Percentiles rank a stretch among this genome's conserved stretches.
phyloP scores from a whole-genome alignment of 805 yeast species.

The Suhomyces sp. region DNA sequence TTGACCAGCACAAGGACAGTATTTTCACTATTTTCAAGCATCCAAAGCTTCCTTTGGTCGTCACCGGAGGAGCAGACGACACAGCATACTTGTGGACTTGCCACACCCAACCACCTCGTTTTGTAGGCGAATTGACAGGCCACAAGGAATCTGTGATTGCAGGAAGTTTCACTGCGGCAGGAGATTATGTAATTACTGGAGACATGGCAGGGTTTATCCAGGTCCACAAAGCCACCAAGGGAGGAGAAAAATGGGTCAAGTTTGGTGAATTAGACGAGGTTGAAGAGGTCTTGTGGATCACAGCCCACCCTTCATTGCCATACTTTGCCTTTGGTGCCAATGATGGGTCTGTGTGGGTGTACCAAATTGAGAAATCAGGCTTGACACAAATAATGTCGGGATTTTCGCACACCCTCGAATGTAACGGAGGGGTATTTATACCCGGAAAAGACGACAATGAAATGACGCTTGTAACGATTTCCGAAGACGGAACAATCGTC shows the following conservation, averaged over 20 bases:
- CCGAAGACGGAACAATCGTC: slow-evolving; percentile 84
- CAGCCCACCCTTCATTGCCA: slow-evolving; percentile 72
- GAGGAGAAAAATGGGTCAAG: slow-evolving; percentile 80
- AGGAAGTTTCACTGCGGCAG: slow-evolving; percentile 81
- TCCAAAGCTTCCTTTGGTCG: slow-evolving; percentile 79
- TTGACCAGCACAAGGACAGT: slow-evolving; percentile 88
- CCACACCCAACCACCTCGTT: slow-evolving; percentile 77
- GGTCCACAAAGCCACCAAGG: slow-evolving; percentile 66
- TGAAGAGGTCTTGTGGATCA: slow-evolving; percentile 85
- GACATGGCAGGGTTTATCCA: slow-evolving; percentile 91
- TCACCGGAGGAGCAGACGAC: slow-evolving; percentile 96
- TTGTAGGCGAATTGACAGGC: slow-evolving; percentile 72
- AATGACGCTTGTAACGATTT: slow-evolving; percentile 65
- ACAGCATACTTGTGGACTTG: slow-evolving; percentile 90
- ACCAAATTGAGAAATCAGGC: slow-evolving; percentile 57
- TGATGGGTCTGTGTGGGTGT: slow-evolving; percentile 95
- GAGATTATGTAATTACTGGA: slow-evolving; percentile 77
- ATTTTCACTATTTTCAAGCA: slow-evolving; percentile 79
- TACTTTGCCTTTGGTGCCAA: slow-evolving; percentile 88
- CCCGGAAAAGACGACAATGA: slow-evolving; percentile 50
- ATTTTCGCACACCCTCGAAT: slow-evolving; percentile 75
- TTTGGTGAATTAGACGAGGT: slow-evolving; percentile 76
- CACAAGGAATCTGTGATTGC: slow-evolving; percentile 86
- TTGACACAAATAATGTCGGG: slow-evolving; percentile 75
- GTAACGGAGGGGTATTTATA: slow-evolving; percentile 76